Evolutionary conservation across 176 grass and related monocot species (phyloP), one percentile per base, ranked within the genome.

Genomic region (Chrysopogon serrulatus): DNA sequence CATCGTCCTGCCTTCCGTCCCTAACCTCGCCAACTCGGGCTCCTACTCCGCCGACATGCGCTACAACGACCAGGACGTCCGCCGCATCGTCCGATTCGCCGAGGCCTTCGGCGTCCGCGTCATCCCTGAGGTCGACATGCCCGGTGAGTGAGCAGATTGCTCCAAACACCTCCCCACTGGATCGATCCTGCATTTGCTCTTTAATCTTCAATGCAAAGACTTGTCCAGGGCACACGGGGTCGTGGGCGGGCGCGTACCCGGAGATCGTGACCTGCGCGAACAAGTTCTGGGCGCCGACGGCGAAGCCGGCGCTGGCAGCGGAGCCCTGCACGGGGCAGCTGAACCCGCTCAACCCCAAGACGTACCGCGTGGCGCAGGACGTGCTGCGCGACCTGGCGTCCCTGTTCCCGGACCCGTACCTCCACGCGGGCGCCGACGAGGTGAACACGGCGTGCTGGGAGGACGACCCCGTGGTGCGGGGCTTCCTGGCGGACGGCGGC

Each of bases 381-480:
- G 93, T 98, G 10, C 76, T 98, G 12, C 87, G 75, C 37, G 96
- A 95, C 72, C 78, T 95, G 69, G 83, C 89, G 51, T 28, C 82
- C 8, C 33, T 86, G 23, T 98, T 98, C 87, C 89, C 91, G 24
- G 96, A 98, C 71, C 76, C 83, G 6, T 98, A 82, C 79, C 82
- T 95, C 82, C 96, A 98, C 69, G 93, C 79, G 5, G 93, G 96
- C 42, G 93, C 79, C 13, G 96, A 98, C 83, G 93, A 98, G 85
- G 93, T 98, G 81, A 93, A 90, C 79, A 79, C 96, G 45, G 96
- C 93, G 74, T 98, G 96, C 90, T 98, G 96, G 96, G 93, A 98
- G 51, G 78, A 92, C 23, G 89, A 98, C 80, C 90, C 89, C 41
- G 43, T 74, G 10, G 74, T 98, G 42, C 71, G 41, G 5, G 62